Base-by-base conservation (phyloP, 2,329 filamentous ascomycete genomes). In the Pseudogymnoascus sp. region DNA sequence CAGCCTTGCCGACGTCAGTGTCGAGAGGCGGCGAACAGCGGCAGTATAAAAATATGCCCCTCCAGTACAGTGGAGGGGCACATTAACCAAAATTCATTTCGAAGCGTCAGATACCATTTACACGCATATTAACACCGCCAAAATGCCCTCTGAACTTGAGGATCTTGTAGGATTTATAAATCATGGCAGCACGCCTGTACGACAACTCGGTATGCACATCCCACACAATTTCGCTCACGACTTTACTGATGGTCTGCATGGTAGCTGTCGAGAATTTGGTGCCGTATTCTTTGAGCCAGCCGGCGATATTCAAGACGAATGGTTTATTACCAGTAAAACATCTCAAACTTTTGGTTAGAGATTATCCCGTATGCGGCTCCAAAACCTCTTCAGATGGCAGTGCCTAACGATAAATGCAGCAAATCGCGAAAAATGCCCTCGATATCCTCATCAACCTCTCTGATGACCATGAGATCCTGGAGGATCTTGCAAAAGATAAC, bases 161-260 rank as follows among this genome's bases (percentile, higher is more conserved):
- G 88, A 96, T 90, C 85, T 96, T 61, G 91, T 97, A 65, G 91
- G 92, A 73, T 97, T 97, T 76, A 89, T 97, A 64, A 88, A 90
- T 75, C 88, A 96, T 77, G 90, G 90, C 64, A 96, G 95, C 73
- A 90, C 91, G 42, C 89, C 96, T 73, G 91, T 97, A 66, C 86
- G 94, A 69, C 86, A 90, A 73, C 82, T 93, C 67, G 87, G 87
- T 89, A 77, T 69, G 75, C 66, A 58, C n/a, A 52, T 13, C 39
- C 52, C 33, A 31, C 31, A 45, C 36, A 42, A 35, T 40, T 37
- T 55, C 59, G 60, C 58, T 61, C 21, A 21, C 62, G 35, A 61
- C 37, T 40, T 52, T 62, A 64, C 67, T 72, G 60, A 70, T 64
- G 62, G 61, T 62, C 63, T 60, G 45, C 60, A 55, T 7, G 61